Evolutionary conservation across 2,329 filamentous ascomycete genomes (phyloP), one percentile per base, ranked within the genome.

Genomic region (Colletotrichum navitas): DNA sequence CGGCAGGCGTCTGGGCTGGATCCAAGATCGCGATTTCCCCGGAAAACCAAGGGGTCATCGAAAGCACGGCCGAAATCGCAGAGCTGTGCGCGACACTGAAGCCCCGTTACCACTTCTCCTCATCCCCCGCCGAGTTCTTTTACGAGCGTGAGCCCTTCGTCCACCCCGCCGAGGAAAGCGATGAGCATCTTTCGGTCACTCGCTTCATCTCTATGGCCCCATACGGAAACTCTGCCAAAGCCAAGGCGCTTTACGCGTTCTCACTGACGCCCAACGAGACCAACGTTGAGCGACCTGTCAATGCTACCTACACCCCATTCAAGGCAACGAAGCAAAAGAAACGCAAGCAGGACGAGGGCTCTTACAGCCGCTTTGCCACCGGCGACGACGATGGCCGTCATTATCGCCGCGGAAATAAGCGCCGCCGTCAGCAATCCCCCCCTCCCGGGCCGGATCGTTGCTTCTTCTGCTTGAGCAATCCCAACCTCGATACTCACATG

Each of bases 111-210:
- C 95, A 98, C 80, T 91, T 98, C 77, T 90, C 93, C 1, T 85
- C 89, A 4, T 93, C 93, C 0, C 86, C 89, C 1, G 80, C 79
- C 11, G 82, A 86, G 8, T 91, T 91, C 76, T 95, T 93, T 81
- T 98, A 92, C 79, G 95, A 99, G 82, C 91, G 96, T 67, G 96
- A 98, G 81, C 94, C 95, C 0, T 99, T 98, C 83, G 91, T 96
- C 77, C 92, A 97, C 79, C 86, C 88, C 1, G 75, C 81, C 8
- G 79, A 81, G 47, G 81, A 82, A 18, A 83, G 83, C 0, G 76
- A 80, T 8, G 86, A 91, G 68, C 82, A 85, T 29, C 87, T 87
- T 74, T 83, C 86, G 1, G 82, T 97, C 12, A 98, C 96, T 1
- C 90, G 96, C 24, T 99, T 99, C 83, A 93, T 98, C 76, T 97